A percentile compares a stretch with the other conserved stretches of the same genome.
Conservation (phyloP, 2,329 filamentous ascomycete genomes). For the Alternaria infectoria region DNA sequence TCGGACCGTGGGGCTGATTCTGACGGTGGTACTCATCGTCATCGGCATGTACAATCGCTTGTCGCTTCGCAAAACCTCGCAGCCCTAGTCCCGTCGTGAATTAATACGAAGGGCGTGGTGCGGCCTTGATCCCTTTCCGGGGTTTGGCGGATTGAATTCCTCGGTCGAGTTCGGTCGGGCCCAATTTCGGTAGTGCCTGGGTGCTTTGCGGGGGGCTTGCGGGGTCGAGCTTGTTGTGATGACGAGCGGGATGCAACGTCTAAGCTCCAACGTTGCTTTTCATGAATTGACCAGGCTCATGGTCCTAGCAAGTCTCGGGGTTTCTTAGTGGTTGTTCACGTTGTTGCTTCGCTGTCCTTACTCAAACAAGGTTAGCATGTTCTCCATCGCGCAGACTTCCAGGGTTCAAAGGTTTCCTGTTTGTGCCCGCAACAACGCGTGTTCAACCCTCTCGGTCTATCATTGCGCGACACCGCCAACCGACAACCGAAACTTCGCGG, state of each 20-base stretch:
- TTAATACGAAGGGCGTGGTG: neutral
- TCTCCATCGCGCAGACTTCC: neutral
- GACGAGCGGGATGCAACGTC: neutral
- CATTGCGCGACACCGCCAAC: neutral
- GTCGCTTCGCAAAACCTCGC: neutral
- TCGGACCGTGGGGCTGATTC: neutral
- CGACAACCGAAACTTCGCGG: neutral
- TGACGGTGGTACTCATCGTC: neutral
- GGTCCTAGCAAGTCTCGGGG: neutral
- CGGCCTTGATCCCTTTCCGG: neutral
- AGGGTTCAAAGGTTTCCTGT: neutral
- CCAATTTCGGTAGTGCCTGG: neutral
- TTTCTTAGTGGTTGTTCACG: neutral
- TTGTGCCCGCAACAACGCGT: neutral
- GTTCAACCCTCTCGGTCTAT: neutral
- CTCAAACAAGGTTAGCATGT: neutral
- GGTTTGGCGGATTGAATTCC: neutral
- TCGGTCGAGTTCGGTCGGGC: constrained; percentile 2
- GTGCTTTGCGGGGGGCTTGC: neutral
- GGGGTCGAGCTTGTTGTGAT: neutral
- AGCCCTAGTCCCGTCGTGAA: neutral
- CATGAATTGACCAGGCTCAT: neutral
- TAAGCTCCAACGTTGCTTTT: neutral
- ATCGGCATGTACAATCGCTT: neutral
- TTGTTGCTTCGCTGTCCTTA: neutral